A percentile compares a stretch with the other conserved stretches of the same genome.
Evolutionary conservation across 176 grass and related monocot species (phyloP).

Genomic region (Microstegium vimineum): DNA sequence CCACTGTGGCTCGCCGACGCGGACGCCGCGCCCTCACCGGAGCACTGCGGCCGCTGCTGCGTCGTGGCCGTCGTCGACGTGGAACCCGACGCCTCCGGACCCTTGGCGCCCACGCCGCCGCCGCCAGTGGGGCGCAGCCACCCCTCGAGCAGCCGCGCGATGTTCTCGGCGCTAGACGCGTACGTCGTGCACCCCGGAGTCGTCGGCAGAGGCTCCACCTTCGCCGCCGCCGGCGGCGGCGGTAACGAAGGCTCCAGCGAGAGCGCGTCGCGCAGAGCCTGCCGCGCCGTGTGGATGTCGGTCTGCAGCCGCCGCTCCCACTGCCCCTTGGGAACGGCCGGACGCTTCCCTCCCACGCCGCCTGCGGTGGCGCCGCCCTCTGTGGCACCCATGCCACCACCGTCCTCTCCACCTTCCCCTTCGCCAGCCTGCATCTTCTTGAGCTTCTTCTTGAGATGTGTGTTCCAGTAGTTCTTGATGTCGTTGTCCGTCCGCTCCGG

Average conservation of each 20-base stretch:
- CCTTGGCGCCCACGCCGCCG: constrained; percentile 26
- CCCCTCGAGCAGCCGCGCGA: constrained; percentile 72
- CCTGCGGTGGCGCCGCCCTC: neutral
- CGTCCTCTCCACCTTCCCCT: neutral
- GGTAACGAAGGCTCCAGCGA: constrained; percentile 49
- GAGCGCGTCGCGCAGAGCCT: constrained; percentile 78
- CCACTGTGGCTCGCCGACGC: constrained; percentile 51
- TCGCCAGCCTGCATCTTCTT: constrained; percentile 52
- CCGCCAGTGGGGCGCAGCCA: constrained; percentile 51
- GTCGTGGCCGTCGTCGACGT: constrained; percentile 48
- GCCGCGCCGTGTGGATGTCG: constrained; percentile 89
- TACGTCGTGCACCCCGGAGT: constrained; percentile 48
- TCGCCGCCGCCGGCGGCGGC: neutral
- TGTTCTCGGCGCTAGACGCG: constrained; percentile 89
- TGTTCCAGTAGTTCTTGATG: constrained; percentile 99
- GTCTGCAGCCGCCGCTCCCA: constrained; percentile 92
- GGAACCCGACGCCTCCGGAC: constrained; percentile 36
- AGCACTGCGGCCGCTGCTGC: constrained; percentile 31
- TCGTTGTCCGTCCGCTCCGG: constrained; percentile 97
- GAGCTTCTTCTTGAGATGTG: constrained; percentile 94
- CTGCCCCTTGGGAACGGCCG: constrained; percentile 60
- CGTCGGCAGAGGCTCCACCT: neutral
- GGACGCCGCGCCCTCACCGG: constrained; percentile 43
- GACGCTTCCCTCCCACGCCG: neutral
- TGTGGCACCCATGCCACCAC: neutral